Conservation (phyloP, 257 asterid genomes). For the Lithospermum erythrorhizon region DNA sequence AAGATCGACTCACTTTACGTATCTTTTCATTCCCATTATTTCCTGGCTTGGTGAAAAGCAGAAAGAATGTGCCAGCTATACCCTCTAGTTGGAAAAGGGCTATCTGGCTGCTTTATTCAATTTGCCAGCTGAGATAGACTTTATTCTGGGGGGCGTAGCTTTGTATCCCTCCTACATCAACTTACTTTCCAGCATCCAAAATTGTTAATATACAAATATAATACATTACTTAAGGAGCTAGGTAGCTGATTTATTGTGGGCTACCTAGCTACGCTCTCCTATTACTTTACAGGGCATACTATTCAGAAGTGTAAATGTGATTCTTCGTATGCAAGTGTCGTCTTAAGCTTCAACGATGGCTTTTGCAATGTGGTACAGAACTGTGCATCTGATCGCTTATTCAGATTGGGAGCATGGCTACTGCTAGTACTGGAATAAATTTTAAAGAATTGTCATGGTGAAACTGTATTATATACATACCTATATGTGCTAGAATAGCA, state of each 20-base stretch:
- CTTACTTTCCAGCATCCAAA: neutral
- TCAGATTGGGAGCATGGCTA: no score
- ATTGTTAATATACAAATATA: neutral
- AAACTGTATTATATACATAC: no score
- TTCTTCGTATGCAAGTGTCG: neutral
- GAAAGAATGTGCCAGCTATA: conserved; percentile 25
- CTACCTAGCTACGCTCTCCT: neutral
- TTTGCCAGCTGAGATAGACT: conserved; percentile 70
- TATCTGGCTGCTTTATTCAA: conserved; percentile 77
- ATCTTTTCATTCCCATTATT: conserved; percentile 54
- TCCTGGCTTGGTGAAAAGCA: conserved; percentile 54
- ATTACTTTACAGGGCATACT: neutral
- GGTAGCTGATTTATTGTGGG: neutral
- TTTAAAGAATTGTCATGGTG: no score
- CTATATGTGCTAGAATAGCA: no score
- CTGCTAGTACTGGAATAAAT: no score
- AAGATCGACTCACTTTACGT: conserved; percentile 57
- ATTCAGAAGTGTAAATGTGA: neutral
- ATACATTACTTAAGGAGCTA: neutral
- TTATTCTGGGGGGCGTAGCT: conserved; percentile 50
- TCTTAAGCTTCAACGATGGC: no score
- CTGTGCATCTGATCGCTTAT: no score
- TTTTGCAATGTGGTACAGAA: no score
- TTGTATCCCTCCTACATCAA: neutral
- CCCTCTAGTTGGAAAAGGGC: conserved; percentile 48